Base-by-base conservation (phyloP, 2,329 filamentous ascomycete genomes). In the Pseudocercospora crystallina region DNA sequence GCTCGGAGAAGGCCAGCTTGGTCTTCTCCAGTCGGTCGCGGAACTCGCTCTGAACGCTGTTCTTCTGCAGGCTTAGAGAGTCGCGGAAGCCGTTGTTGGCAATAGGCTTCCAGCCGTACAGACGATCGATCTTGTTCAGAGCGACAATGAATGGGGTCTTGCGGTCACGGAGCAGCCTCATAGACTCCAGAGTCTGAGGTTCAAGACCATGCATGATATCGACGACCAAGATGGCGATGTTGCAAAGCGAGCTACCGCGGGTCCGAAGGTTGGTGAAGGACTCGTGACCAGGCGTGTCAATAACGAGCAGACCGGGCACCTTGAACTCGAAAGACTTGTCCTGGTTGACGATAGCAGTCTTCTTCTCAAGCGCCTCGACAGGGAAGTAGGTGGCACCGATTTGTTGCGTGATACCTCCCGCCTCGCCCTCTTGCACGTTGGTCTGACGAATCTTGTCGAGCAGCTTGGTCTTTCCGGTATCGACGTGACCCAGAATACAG, bases 121-220 rank as follows among this genome's bases (percentile, higher is more conserved):
- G 84, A 82, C 94, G 90, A 83, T 99, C 94, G 62, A 99, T 97
- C 80, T 99, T 99, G 86, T 99, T 99, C 68, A 99, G 80, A 1
- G 95, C 95, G 35, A 99, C 95, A 62, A 99, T 95, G 77, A 99
- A 99, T 5, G 94, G 94, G 15, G 94, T 99, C 75, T 94, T 95
- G 65, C 90, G 83, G 65, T 96, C 92, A 67, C 92, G 84, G 45
- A 99, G 83, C 58, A 99, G 77, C 62, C 85, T 87, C 90, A 99
- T 97, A 2, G 94, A 99, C 74, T 99, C 95, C 30, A 97, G 80
- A 12, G 94, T 99, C 74, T 99, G 94, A 13, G 87, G 92, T 74
- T 99, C 94, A 40, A 99, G 82, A 69, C 95, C 95, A 82, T 99
- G 94, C 94, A 99, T 97, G 67, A 99, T 99, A 78, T 99, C 94